Conservation (phyloP, 2,329 filamentous ascomycete genomes). For the Epichloe amarillans region DNA sequence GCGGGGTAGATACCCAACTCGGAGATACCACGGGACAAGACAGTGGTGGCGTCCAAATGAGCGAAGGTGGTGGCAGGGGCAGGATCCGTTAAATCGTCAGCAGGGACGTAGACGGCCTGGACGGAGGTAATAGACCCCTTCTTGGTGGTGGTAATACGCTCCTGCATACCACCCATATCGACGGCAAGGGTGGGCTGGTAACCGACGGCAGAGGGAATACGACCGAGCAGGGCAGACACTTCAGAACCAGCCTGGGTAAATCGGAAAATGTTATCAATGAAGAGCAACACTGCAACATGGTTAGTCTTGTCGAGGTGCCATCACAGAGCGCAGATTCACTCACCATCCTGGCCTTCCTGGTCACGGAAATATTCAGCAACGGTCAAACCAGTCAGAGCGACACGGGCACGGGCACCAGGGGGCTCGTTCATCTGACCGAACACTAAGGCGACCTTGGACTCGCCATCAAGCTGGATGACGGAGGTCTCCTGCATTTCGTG, state of each 20-base stretch:
- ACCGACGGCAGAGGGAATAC: constrained; percentile 99
- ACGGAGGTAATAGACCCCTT: constrained; percentile 99
- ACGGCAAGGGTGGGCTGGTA: constrained; percentile 98
- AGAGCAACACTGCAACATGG: constrained; percentile 64
- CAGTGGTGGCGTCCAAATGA: constrained; percentile 99
- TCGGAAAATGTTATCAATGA: constrained; percentile 99
- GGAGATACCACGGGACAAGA: constrained; percentile 99
- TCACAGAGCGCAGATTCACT: constrained; percentile 17
- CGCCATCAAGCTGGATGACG: constrained; percentile 98
- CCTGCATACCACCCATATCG: constrained; percentile 99
- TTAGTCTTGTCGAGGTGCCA: neutral
- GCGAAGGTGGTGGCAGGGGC: constrained; percentile 98
- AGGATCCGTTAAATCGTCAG: constrained; percentile 99
- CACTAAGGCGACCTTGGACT: constrained; percentile 97
- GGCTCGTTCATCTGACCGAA: constrained; percentile 99
- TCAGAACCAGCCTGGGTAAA: constrained; percentile 99
- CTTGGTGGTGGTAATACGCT: constrained; percentile 98
- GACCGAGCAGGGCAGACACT: constrained; percentile 96
- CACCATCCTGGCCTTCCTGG: constrained; percentile 71
- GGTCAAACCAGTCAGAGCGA: constrained; percentile 82
- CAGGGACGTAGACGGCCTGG: constrained; percentile 99
- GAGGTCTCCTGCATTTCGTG: constrained; percentile 99
- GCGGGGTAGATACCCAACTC: constrained; percentile 99
- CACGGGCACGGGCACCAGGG: constrained; percentile 98
- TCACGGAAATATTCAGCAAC: constrained; percentile 75